These are phyloP conservation scores for Cladochytrium replicatum DNA, from an alignment of 192 early-diverging fungal genomes.

Conservation along the genomic window DNA sequence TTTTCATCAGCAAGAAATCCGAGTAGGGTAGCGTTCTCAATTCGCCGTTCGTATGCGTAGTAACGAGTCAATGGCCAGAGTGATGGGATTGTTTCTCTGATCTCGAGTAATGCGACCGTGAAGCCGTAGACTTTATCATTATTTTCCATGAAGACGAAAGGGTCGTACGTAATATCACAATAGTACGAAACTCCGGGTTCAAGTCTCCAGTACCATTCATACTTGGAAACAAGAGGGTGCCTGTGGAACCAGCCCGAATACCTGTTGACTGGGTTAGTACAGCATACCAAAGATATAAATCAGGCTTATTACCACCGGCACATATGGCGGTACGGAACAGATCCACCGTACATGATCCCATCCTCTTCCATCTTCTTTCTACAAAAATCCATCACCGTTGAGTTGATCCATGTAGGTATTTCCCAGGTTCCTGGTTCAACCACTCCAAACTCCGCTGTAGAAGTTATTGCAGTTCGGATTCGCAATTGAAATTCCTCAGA, in stretches of 20 bases:
- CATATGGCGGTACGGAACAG: slow-evolving; percentile 80
- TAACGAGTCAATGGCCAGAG: too few relatives aligned
- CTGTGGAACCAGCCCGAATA: slow-evolving; percentile 69
- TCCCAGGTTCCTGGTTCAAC: slow-evolving; percentile 65
- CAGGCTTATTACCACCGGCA: slow-evolving; percentile 56
- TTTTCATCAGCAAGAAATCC: slow-evolving; percentile 16
- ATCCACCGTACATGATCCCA: slow-evolving; percentile 60
- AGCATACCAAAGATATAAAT: too few relatives aligned
- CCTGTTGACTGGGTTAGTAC: neutral
- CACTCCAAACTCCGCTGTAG: slow-evolving; percentile 43
- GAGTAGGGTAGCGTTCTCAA: too few relatives aligned
- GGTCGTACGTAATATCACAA: slow-evolving; percentile 73
- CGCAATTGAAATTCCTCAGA: slow-evolving; percentile 48
- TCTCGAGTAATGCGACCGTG: slow-evolving; percentile 62
- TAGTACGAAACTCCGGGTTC: slow-evolving; percentile 70
- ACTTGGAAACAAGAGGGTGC: slow-evolving; percentile 58
- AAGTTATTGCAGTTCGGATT: slow-evolving; percentile 3
- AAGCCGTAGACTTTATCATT: slow-evolving; percentile 69
- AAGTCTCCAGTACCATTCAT: slow-evolving; percentile 77
- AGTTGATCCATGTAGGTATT: slow-evolving; percentile 61
- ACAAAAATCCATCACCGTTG: slow-evolving; percentile 45
- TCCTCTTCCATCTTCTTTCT: slow-evolving; percentile 42
- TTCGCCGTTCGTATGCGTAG: too few relatives aligned
- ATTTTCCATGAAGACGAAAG: slow-evolving; percentile 65
- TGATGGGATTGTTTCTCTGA: slow-evolving; percentile 53